These are phyloP conservation scores for Leptoxyphium fumago DNA, from an alignment of 2,329 filamentous ascomycete genomes.

Conservation along the genomic window DNA sequence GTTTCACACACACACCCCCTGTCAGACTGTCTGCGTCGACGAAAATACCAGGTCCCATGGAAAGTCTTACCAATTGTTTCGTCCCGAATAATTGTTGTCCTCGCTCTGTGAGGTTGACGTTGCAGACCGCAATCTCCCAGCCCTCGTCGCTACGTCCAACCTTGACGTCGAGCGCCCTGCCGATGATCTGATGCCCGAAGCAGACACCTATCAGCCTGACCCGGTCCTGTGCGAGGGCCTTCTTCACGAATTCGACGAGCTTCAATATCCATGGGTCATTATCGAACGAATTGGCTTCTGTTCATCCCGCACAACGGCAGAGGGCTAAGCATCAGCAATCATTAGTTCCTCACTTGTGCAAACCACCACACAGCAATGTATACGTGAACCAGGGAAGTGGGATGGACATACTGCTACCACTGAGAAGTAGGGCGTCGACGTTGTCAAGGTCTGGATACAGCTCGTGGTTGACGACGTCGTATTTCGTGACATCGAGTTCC, in stretches of 20 bases:
- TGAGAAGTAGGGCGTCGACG: slow-evolving; percentile 71
- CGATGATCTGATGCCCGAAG: slow-evolving; percentile 79
- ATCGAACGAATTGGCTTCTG: slow-evolving; percentile 59
- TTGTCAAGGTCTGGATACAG: slow-evolving; percentile 58
- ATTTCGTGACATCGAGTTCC: slow-evolving; percentile 44
- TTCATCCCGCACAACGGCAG: slow-evolving; percentile 8
- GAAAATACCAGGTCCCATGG: background rate
- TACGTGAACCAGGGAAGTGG: background rate
- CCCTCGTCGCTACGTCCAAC: slow-evolving; percentile 53
- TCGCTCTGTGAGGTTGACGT: slow-evolving; percentile 50
- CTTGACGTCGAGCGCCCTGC: slow-evolving; percentile 51
- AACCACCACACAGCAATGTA: too few relatives aligned
- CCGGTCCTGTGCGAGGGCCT: slow-evolving; percentile 44
- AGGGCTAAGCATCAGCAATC: background rate
- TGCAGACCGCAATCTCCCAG: slow-evolving; percentile 70
- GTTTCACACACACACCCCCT: background rate
- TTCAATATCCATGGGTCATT: slow-evolving; percentile 60
- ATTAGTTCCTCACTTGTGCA: slow-evolving; percentile 9
- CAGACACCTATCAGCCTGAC: slow-evolving; percentile 68
- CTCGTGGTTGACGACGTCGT: slow-evolving; percentile 54
- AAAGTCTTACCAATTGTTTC: slow-evolving; percentile 41
- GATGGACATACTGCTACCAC: slow-evolving; percentile 37
- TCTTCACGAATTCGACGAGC: slow-evolving; percentile 52
- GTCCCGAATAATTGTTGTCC: slow-evolving; percentile 59
- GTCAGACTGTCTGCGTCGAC: slow-evolving; percentile 14